A percentile compares a stretch with the other conserved stretches of the same genome.
Conservation (phyloP, 2,329 filamentous ascomycete genomes). For the Chaetomiaceae sp. region DNA sequence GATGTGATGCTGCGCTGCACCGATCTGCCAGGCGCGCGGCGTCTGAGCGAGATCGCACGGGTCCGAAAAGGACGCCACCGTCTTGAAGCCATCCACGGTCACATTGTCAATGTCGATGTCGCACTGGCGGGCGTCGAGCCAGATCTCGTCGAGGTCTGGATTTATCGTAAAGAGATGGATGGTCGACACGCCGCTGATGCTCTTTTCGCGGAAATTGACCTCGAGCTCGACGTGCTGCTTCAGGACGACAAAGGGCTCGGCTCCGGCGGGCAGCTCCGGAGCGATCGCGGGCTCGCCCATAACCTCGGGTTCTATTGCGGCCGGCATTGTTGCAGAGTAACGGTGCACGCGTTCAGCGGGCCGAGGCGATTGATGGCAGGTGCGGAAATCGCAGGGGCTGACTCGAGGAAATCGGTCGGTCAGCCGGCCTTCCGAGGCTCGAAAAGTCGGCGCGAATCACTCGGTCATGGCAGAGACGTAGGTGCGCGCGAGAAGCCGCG, state of each 20-base stretch:
- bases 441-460: conserved; percentile 8
- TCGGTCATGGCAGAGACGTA: conserved; percentile 14
- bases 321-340: conserved; percentile 26
- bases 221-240: conserved; percentile 88
- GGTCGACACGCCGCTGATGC: conserved; percentile 72
- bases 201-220: conserved; percentile 74
- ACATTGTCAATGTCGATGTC: conserved; percentile 52
- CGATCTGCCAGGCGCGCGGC: conserved; percentile 56
- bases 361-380: background rate
- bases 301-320: conserved; percentile 21
- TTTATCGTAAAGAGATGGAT: conserved; percentile 68
- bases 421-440: conserved; percentile 16
- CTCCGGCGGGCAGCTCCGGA: conserved; percentile 14
- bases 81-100: conserved; percentile 45
- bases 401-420: background rate
- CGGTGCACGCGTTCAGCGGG: background rate
- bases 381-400: background rate
- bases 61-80: conserved; percentile 51
- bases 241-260: conserved; percentile 52
- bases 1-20: conserved; percentile 71
- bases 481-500: background rate
- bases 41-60: conserved; percentile 63
- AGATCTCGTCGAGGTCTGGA: conserved; percentile 54
- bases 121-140: conserved; percentile 59
- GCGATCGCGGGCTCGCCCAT: conserved; percentile 13